Evolutionary conservation across 345 rosid species (phyloP).

Genomic region (Ailanthus altissimus): DNA sequence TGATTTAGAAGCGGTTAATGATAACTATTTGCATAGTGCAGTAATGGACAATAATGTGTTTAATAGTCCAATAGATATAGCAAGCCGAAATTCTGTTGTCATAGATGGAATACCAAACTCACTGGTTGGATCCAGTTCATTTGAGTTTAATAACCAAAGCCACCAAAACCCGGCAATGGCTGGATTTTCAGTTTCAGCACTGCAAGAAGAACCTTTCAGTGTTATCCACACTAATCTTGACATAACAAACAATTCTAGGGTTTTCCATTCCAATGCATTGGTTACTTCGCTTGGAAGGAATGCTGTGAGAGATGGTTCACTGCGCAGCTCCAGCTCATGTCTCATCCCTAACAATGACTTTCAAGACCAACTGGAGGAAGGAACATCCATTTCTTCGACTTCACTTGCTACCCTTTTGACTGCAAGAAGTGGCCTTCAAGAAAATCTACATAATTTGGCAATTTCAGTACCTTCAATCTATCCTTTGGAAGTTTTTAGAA

Average conservation of each 20-base stretch:
- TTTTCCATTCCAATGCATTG: constrained; percentile 27
- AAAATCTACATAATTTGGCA: constrained; percentile 29
- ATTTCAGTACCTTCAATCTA: constrained; percentile 30
- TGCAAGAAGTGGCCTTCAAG: constrained; percentile 43
- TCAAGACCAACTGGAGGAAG: constrained; percentile 41
- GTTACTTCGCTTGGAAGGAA: constrained; percentile 32
- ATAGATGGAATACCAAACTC: constrained; percentile 39
- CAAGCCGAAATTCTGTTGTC: constrained; percentile 34
- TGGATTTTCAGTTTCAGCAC: constrained; percentile 31
- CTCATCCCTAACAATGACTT: constrained; percentile 23
- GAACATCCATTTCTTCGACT: constrained; percentile 36
- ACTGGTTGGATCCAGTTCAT: constrained; percentile 30
- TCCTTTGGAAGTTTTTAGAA: constrained; percentile 38
- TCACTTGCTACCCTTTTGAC: constrained; percentile 36
- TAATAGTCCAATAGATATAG: constrained; percentile 37
- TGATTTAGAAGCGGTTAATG: constrained; percentile 9
- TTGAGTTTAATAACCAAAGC: constrained; percentile 36
- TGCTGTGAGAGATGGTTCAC: constrained; percentile 22
- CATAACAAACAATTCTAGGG: constrained; percentile 18
- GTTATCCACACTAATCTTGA: constrained; percentile 24
- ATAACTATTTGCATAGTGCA: not conserved
- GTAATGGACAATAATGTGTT: constrained; percentile 53
- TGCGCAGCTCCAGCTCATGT: constrained; percentile 26
- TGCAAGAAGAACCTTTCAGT: constrained; percentile 38
- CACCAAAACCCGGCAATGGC: constrained; percentile 31